Percentiles rank a stretch among this genome's conserved stretches.
Evolutionary conservation across 2,329 filamentous ascomycete species (phyloP).

Genomic region (Biscogniauxia sp.): DNA sequence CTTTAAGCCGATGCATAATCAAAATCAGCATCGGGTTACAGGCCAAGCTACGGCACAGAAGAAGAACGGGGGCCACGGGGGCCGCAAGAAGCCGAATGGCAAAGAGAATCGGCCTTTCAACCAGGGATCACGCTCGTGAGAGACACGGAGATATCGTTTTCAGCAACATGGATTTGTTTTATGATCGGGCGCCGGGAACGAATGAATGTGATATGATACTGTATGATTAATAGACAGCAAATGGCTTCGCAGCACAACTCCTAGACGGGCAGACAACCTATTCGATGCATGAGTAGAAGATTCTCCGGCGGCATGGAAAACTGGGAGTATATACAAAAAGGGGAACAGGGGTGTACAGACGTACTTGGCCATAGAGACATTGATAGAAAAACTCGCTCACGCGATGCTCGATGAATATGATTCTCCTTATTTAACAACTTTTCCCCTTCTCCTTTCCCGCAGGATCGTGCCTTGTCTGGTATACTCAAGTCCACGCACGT

Average conservation of each 20-base stretch:
- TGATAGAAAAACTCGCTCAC: constrained; percentile 1
- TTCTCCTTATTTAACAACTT: neutral
- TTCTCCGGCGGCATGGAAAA: constrained; percentile 6
- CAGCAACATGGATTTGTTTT: neutral
- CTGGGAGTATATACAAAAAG: constrained; percentile 6
- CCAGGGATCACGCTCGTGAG: neutral
- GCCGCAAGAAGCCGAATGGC: constrained; percentile 1
- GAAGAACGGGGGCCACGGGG: neutral
- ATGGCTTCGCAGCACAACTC: neutral
- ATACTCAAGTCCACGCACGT: neutral
- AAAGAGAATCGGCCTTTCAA: constrained; percentile 3
- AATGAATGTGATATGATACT: neutral
- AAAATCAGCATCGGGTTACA: neutral
- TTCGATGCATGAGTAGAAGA: constrained; percentile 12
- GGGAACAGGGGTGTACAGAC: too few relatives aligned
- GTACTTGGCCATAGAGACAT: neutral
- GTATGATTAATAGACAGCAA: constrained; percentile 13
- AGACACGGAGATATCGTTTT: neutral
- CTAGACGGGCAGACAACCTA: neutral
- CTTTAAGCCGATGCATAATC: neutral
- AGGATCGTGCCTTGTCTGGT: neutral
- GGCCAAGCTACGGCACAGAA: neutral
- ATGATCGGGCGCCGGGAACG: neutral
- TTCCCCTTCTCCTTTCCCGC: neutral
- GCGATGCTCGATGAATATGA: neutral